A percentile compares a stretch with the other conserved stretches of the same genome.
phyloP scores from a whole-genome alignment of 192 early-diverging fungal species.

The Rhizophagus sp. region DNA sequence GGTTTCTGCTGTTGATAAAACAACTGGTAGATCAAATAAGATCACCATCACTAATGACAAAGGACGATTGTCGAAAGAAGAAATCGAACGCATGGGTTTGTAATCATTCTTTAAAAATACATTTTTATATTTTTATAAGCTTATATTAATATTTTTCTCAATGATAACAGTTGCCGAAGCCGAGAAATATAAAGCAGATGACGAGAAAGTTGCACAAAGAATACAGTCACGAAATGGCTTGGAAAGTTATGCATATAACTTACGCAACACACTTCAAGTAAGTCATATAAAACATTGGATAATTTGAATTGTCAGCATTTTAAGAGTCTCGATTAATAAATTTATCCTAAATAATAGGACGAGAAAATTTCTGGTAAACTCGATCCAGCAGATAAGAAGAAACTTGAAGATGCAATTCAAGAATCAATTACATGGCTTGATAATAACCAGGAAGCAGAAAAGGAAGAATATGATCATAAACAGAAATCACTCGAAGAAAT shows the following conservation, averaged over 20 bases:
- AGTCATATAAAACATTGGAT: conserved; percentile 63
- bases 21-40: conserved; percentile 88
- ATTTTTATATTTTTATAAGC: neutral
- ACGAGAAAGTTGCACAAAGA: conserved; percentile 84
- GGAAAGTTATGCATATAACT: conserved; percentile 88
- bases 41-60: conserved; percentile 99
- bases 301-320: conserved; percentile 30
- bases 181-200: conserved; percentile 94
- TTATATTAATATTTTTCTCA: neutral
- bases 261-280: conserved; percentile 59
- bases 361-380: conserved; percentile 85
- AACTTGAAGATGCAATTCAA: conserved; percentile 77
- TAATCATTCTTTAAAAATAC: neutral
- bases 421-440: conserved; percentile 94
- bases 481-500: conserved; percentile 94
- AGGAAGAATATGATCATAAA: conserved; percentile 91
- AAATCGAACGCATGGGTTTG: conserved; percentile 91
- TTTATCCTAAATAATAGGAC: conserved; percentile 73
- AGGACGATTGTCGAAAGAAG: conserved; percentile 94
- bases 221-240: conserved; percentile 86
- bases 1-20: conserved; percentile 86
- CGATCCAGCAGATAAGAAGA: conserved; percentile 84
- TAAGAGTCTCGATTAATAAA: conserved; percentile 63
- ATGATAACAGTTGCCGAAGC: conserved; percentile 67
- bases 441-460: conserved; percentile 83